Evolutionary conservation across 2,329 filamentous ascomycete species (phyloP).

Genomic region (Aspergillus sp.): DNA sequence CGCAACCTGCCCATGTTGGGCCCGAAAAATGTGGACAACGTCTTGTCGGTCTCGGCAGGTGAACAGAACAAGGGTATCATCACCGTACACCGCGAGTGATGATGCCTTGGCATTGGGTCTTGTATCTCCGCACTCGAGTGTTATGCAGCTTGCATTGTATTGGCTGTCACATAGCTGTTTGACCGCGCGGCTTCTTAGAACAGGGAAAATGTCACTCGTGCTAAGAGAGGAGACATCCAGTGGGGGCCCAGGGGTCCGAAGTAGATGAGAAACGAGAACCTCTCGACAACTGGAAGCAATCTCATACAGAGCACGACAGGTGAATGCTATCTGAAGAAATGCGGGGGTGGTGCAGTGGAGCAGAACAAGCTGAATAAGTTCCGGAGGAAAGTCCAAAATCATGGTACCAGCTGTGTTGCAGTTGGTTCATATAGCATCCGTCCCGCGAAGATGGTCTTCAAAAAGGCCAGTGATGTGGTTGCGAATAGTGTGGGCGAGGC

Average conservation of each 20-base stretch:
- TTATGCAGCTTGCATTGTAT: constrained; percentile 36
- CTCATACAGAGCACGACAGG: constrained; percentile 41
- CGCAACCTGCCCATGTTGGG: constrained; percentile 24
- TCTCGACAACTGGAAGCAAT: constrained; percentile 41
- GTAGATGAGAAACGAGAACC: constrained; percentile 42
- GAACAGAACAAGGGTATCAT: constrained; percentile 29
- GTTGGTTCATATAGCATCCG: not conserved
- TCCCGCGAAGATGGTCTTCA: not conserved
- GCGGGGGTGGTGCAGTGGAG: constrained; percentile 37
- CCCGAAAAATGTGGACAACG: constrained; percentile 34
- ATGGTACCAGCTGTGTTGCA: constrained; percentile 21
- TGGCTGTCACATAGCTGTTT: constrained; percentile 43
- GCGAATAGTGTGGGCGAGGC: not conserved
- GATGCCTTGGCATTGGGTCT: constrained; percentile 42
- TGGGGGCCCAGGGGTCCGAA: constrained; percentile 38
- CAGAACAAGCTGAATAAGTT: constrained; percentile 46
- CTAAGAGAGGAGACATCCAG: constrained; percentile 23
- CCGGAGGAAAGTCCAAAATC: constrained; percentile 43
- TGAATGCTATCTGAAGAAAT: constrained; percentile 44
- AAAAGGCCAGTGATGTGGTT: not conserved
- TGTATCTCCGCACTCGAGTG: constrained; percentile 31
- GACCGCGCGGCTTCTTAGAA: constrained; percentile 37
- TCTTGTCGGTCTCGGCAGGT: constrained; percentile 32
- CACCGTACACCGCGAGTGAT: constrained; percentile 27
- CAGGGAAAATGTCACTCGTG: constrained; percentile 36